A percentile compares a stretch with the other conserved stretches of the same genome.
Evolutionary conservation across 2,329 filamentous ascomycete genomes (phyloP).

Genomic region (Aspergillus ochraceoroseus): DNA sequence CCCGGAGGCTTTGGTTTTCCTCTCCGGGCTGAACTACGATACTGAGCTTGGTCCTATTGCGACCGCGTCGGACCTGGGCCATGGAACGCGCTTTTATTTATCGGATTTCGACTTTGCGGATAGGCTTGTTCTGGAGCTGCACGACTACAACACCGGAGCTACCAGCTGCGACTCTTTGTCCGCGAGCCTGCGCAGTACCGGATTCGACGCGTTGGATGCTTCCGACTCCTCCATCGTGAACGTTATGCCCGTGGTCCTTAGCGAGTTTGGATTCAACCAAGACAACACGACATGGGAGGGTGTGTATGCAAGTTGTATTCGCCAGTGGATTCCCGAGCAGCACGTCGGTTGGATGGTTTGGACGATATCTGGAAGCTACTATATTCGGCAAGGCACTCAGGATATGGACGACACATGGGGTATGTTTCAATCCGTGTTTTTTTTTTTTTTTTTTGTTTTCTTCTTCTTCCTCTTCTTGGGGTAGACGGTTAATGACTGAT

Average conservation of each 20-base stretch:
- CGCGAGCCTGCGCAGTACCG: conserved; percentile 35
- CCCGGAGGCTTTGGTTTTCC: conserved; percentile 44
- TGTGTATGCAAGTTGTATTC: conserved; percentile 52
- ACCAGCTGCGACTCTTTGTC: conserved; percentile 38
- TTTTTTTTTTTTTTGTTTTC: no score
- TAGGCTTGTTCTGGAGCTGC: conserved; percentile 48
- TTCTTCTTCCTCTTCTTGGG: not conserved
- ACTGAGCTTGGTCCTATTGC: conserved; percentile 38
- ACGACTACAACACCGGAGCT: conserved; percentile 45
- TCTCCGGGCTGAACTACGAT: conserved; percentile 48
- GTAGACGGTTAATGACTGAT: not conserved
- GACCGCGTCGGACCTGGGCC: conserved; percentile 32
- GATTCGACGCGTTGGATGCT: conserved; percentile 41
- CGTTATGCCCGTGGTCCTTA: conserved; percentile 40
- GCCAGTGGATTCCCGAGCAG: conserved; percentile 46
- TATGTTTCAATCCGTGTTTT: no score
- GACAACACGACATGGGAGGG: conserved; percentile 45
- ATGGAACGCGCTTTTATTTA: conserved; percentile 37
- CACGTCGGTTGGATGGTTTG: conserved; percentile 56
- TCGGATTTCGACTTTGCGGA: conserved; percentile 39
- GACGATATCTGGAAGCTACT: conserved; percentile 57
- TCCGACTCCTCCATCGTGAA: conserved; percentile 31
- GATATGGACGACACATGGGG: conserved; percentile 56
- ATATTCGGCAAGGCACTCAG: conserved; percentile 50
- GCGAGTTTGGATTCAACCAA: conserved; percentile 49